Evolutionary conservation across 768 basidiomycete genomes (phyloP), one percentile per base, ranked within the genome.

Genomic region (Lanmaoa rubissima): DNA sequence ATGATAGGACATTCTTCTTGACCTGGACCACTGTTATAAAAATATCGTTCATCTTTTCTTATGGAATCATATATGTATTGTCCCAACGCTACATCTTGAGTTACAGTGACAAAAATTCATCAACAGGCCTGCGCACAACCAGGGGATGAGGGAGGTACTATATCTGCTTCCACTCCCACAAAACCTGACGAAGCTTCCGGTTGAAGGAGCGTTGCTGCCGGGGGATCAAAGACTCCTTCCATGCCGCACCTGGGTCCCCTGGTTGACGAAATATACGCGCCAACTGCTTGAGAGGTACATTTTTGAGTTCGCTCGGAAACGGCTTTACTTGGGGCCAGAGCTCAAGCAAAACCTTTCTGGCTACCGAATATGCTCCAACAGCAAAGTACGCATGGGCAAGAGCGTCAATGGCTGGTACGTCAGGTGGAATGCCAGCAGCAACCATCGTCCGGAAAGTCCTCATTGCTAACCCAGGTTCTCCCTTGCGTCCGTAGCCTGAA

Each of bases 401-500:
- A 38, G 88, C 88, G 62, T 90, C 86, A 35, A 93, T 80, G 17
- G 83, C 81, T 9, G 82, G 78, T 8, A 87, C 75, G 64, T 94
- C 92, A 7, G 92, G 92, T 26, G 73, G 66, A 48, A 92, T 72
- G 17, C 84, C 86, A 14, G 74, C 70, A 3, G 74, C 71, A 13
- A 88, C 60, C 88, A 94, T 91, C 39, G 76, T 70, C 35, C 78
- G 78, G 65, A 91, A 92, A 26, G 77, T 72, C 34, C 68, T 71
- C 61, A 81, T 70, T 0, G 88, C 88, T 28, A 72, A 66, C 4
- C 74, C 72, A 6, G 87, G 82, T 34, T 83, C 72, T 14, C 82
- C 80, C 50, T 78, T 76, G n/a, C 82, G 81, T 21, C 82, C 87
- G 68, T 86, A 81, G 3, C 88, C 91, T 36, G 78, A 76, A 61